Evolutionary conservation across 441 rosid species (phyloP).

Genomic region (Gossypium schwendimanii): DNA sequence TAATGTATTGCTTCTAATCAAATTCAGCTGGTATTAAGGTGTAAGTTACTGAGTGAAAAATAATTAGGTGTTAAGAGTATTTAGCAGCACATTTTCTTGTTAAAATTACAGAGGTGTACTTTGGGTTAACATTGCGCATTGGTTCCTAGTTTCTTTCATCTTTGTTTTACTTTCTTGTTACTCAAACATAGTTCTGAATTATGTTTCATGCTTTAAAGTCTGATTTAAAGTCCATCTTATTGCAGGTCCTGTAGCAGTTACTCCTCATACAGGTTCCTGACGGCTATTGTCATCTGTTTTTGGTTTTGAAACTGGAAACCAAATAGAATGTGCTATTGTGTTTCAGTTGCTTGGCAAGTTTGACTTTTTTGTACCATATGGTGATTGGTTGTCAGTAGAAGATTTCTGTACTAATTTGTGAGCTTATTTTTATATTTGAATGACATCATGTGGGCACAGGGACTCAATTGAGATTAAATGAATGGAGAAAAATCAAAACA

Average conservation of each 20-base stretch:
- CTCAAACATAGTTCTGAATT: not conserved
- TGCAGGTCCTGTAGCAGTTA: not conserved
- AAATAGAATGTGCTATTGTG: not conserved
- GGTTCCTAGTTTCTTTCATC: not conserved
- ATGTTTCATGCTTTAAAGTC: not conserved
- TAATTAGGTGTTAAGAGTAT: not conserved
- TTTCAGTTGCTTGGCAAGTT: slow-evolving; percentile 1
- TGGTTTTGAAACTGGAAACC: not conserved
- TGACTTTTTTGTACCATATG: slow-evolving; percentile 2
- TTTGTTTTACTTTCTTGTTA: not conserved
- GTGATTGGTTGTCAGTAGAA: slow-evolving; percentile 7
- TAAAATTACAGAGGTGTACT: not conserved
- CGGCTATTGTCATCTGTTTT: not conserved
- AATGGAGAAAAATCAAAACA: slow-evolving; percentile 4
- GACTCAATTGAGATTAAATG: slow-evolving; percentile 1
- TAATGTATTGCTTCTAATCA: not conserved
- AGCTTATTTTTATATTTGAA: slow-evolving; percentile 7
- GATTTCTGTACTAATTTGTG: not conserved
- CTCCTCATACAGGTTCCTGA: not conserved
- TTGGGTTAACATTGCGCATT: not conserved
- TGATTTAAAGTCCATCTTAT: not conserved
- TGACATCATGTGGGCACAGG: slow-evolving; percentile 3
- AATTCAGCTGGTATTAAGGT: not conserved
- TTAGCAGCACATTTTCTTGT: not conserved
- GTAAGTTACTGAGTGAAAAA: not conserved